Evolutionary conservation across 2,329 filamentous ascomycete genomes (phyloP), one percentile per base, ranked within the genome.

Genomic region (Plenodomus lindquistii): DNA sequence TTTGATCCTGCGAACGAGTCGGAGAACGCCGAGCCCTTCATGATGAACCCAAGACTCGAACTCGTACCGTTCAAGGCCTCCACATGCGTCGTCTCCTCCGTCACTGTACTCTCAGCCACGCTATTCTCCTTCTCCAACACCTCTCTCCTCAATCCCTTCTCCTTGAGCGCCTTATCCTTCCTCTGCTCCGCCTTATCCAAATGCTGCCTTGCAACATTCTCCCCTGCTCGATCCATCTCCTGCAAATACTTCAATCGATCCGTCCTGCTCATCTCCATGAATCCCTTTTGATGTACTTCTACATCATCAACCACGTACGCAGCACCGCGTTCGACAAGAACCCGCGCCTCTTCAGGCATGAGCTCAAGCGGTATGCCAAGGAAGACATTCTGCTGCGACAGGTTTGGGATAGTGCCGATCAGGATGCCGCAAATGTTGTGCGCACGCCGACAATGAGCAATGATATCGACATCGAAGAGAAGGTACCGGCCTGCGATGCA

Each of bases 311-410:
- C 85, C 59, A 96, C 80, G 72, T 87, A 90, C 36, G 85, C 93
- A 60, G 85, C 83, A 50, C 83, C 85, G 60, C 86, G 87, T 59
- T 91, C 86, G 49, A 96, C 85, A 21, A 99, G 81, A 44, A 94
- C 75, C 55, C 85, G 82, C 3, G 87, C 92, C 77, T 99, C 94
- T 75, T 97, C 94, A 1, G 90, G 87, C 77, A 94, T 89, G 37
- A 99, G 79, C 77, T 97, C 88, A 20, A 97, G 76, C 2, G 94
- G 94, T 41, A 97, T 76, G 38, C 92, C 90, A 49, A 93, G 82
- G 69, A 97, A 97, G 48, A 96, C 83, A 75, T 96, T 97, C 74
- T 99, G 94, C 62, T 95, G 93, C 5, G 92, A 91, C 48, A 91
- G 87, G 73, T 97, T 92, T 2, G 94, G 93, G 22, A 96, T 85